Evolutionary conservation across 2,329 filamentous ascomycete species (phyloP), one percentile per base, ranked within the genome.

Genomic region (Trichophyton equinum): DNA sequence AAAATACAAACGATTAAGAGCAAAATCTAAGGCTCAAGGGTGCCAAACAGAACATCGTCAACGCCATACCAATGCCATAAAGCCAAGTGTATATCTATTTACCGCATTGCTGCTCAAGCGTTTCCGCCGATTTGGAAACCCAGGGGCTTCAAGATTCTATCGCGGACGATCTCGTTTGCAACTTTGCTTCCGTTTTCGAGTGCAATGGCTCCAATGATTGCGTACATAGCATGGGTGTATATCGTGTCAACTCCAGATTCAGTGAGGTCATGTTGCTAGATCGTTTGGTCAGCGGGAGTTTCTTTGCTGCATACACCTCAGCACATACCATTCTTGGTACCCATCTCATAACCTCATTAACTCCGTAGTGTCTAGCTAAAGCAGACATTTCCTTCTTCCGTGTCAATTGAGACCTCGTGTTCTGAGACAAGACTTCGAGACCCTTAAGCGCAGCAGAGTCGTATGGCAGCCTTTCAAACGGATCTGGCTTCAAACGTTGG

Each of bases 181-280:
- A 88, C 82, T 51, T 86, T 85, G 42, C 87, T 88, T 55, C 94
- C 94, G 67, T 88, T 85, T 73, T 96, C 90, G 69, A 99, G 77
- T n/a, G 90, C 86, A 59, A 99, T 75, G 9, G 94, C 94, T 22
- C 94, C 94, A 51, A 97, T 77, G 60, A 99, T 87, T 53, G 91
- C 89, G 71, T 91, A 89, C 60, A 99, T 69, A 2, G 89, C 84
- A 64, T 90, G 85, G 57, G 87, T 83, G 60, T 95, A 77, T 25
- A 97, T 85, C 3, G 85, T 78, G 27, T 89, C 82, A 30, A 87
- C 74, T 66, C 94, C 94, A 0, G 90, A 96, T 18, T 78, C 76
- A 58, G 81, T 73, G 60, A 95, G 79, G 67, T 91, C 85, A 63
- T 85, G 78, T 22, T 85, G 81, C 82, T 85, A 64, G 15, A 63